Evolutionary conservation across 2,329 filamentous ascomycete species (phyloP), one percentile per base, ranked within the genome.

Genomic region (Curvularia hawaiiensis): DNA sequence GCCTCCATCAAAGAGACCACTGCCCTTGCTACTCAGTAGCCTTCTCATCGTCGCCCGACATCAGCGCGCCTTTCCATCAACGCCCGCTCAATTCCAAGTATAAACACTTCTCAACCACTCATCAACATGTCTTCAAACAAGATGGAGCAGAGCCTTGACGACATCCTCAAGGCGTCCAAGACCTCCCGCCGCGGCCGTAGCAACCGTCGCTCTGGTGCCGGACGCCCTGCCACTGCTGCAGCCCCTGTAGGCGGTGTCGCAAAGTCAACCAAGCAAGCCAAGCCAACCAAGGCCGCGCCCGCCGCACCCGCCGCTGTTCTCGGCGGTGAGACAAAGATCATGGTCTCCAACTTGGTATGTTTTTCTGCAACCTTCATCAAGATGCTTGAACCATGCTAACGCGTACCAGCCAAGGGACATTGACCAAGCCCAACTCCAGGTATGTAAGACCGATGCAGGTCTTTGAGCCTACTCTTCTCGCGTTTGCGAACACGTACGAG

Each of bases 381-480:
- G 3, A 24, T n/a, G 26, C 44, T 39, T 18, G 30, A 59, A 43
- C 18, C 12, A 10, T 44, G 61, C 84, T 90, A 82, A 90, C 79
- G 28, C 50, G 18, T 54, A 16, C 33, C 68, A 98, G 92, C 95
- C 95, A 78, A 88, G 89, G 83, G 95, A 99, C 88, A 92, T 99
- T 80, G 91, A 88, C 82, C 94, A 98, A 86, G 83, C 83, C 83
- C 91, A 96, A 88, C 96, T 99, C 84, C 98, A 99, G 95, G 95
- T 99, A 99, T 96, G 95, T 99, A 92, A 92, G 86, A 71, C 68
- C 90, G 84, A 89, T 67, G 67, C 71, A 67, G 75, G 74, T 74
- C 70, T 77, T 74, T 76, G 70, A 75, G 70, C 77, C 77, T 77
- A 68, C 59, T 66, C 62, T 65, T 68, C 52, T 72, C 69, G 69